Conservation (phyloP, 768 basidiomycete species). For the Clitopilus hobsonii region DNA sequence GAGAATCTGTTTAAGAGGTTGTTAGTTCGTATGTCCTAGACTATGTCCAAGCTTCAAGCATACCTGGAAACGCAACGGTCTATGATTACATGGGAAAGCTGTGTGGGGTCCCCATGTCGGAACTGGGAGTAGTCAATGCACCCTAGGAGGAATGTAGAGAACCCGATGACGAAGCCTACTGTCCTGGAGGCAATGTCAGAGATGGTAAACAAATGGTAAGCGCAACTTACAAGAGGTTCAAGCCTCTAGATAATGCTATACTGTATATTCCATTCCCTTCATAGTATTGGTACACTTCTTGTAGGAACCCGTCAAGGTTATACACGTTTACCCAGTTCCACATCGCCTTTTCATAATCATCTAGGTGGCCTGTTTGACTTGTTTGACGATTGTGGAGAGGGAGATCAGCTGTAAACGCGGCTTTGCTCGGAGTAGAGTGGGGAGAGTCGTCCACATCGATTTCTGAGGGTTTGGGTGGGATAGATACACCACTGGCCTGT, state of each 20-base stretch:
- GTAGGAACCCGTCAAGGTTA: conserved; percentile 92
- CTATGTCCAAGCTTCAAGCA: conserved; percentile 15
- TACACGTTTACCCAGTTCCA: conserved; percentile 99
- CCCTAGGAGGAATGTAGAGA: conserved; percentile 93
- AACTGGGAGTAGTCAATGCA: conserved; percentile 92
- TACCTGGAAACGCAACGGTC: conserved; percentile 81
- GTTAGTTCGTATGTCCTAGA: not conserved
- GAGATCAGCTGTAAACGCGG: conserved; percentile 17
- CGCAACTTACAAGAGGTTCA: conserved; percentile 88
- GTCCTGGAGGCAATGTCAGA: conserved; percentile 51
- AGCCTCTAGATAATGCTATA: conserved; percentile 82
- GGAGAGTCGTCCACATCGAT: conserved; percentile 36
- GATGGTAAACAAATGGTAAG: not conserved
- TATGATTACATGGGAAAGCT: conserved; percentile 79
- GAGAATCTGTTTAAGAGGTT: conserved; percentile 55
- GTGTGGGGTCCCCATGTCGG: conserved; percentile 57
- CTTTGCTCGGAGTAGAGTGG: conserved; percentile 12
- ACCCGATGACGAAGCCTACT: conserved; percentile 96
- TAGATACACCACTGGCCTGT: conserved; percentile 35
- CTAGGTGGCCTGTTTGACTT: conserved; percentile 63
- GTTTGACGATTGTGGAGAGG: conserved; percentile 27
- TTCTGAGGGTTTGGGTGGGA: conserved; percentile 65
- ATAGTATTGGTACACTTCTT: conserved; percentile 95
- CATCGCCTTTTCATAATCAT: conserved; percentile 84
- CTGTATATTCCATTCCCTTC: conserved; percentile 95